Conservation (phyloP, 1,284 basidiomycete species). For the Marasmius tenuissimus region DNA sequence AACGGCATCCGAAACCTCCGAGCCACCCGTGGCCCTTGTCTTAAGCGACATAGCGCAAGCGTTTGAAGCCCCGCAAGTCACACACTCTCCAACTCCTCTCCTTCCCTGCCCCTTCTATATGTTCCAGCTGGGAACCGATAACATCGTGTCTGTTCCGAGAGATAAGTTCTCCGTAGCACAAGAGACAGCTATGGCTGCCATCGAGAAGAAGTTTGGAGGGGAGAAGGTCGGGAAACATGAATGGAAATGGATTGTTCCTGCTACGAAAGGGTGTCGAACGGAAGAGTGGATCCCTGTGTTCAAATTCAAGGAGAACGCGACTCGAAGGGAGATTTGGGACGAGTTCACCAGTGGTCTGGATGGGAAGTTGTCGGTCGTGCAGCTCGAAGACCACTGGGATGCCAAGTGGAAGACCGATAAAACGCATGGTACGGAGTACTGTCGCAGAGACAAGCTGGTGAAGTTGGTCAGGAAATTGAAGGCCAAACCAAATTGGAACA, state of each 20-base stretch:
- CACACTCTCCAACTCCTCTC: background rate
- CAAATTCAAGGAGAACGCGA: constrained; percentile 1
- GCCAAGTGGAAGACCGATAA: constrained; percentile 18
- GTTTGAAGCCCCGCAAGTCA: background rate
- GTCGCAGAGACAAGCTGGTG: constrained; percentile 16
- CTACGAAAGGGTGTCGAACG: background rate
- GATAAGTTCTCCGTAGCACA: background rate
- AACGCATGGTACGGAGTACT: constrained; percentile 5
- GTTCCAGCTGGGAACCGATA: background rate
- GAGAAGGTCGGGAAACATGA: constrained; percentile 11
- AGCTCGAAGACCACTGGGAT: constrained; percentile 16
- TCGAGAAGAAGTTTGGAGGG: constrained; percentile 10
- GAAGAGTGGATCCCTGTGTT: constrained; percentile 18
- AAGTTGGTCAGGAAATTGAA: constrained; percentile 14
- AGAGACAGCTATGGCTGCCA: background rate
- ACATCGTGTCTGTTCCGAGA: background rate
- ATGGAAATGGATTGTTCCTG: constrained; percentile 15
- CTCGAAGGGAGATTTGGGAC: constrained; percentile 18
- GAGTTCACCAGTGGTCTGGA: constrained; percentile 18
- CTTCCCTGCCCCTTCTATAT: background rate
- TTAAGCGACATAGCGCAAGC: background rate
- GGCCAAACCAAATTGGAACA: constrained; percentile 18
- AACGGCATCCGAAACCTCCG: background rate
- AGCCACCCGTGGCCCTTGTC: background rate
- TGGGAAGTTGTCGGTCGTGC: constrained; percentile 15